Conservation (phyloP, 2,329 filamentous ascomycete genomes). For the Penicillium sp. region DNA sequence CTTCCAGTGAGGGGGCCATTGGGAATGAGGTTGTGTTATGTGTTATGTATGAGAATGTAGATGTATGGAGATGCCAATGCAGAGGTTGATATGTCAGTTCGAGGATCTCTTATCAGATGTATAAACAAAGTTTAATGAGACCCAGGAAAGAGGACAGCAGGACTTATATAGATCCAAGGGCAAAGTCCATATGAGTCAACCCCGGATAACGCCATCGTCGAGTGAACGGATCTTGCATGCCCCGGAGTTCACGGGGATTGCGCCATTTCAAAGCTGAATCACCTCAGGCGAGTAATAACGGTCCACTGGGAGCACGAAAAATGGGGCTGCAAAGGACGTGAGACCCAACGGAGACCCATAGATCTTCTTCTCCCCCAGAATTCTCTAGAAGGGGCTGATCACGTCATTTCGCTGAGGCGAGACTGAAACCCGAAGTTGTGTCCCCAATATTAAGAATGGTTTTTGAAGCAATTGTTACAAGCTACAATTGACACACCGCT, state of each 20-base stretch:
- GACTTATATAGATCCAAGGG: conserved; percentile 8
- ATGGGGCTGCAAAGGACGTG: conserved; percentile 3
- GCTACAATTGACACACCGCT: conserved; percentile 14
- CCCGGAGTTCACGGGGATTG: conserved; percentile 26
- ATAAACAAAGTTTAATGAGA: conserved; percentile 6
- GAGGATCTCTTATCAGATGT: neutral
- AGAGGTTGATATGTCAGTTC: neutral
- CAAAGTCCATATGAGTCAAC: conserved; percentile 15
- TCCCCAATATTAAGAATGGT: no score
- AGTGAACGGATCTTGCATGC: conserved; percentile 12
- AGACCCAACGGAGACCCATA: conserved; percentile 12
- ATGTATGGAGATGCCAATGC: neutral
- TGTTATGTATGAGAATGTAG: neutral
- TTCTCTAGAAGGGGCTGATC: conserved; percentile 16
- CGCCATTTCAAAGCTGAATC: conserved; percentile 33
- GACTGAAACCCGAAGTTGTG: neutral
- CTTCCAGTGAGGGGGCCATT: conserved; percentile 38
- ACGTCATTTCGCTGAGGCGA: conserved; percentile 27
- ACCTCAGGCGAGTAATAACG: conserved; percentile 13
- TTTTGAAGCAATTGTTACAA: no score
- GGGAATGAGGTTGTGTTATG: conserved; percentile 1
- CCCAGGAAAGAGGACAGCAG: neutral
- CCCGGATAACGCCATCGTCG: conserved; percentile 21
- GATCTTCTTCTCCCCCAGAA: conserved; percentile 8
- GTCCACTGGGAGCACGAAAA: neutral